These are phyloP conservation scores for Trichoderma breve DNA, from an alignment of 2,329 filamentous ascomycete species.

Conservation along the genomic window DNA sequence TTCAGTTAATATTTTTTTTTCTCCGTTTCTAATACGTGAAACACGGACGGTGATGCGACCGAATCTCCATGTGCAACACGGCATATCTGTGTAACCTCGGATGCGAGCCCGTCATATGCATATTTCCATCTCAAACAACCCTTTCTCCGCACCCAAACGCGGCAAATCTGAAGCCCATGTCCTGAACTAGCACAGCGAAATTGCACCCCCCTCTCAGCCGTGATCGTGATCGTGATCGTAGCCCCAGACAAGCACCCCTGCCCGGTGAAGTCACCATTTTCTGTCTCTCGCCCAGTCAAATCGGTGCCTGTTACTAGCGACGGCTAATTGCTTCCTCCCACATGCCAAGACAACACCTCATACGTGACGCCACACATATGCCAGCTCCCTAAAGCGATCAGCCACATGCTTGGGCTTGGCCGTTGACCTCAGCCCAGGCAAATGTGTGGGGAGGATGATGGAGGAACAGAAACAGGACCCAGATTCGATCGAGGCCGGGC, in stretches of 20 bases:
- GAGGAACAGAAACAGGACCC: background rate
- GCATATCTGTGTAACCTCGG: background rate
- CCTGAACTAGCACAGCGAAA: background rate
- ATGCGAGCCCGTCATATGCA: background rate
- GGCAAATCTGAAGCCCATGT: background rate
- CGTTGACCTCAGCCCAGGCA: constrained; percentile 1
- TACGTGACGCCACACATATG: background rate
- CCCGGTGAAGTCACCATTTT: constrained; percentile 12
- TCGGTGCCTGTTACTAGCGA: background rate
- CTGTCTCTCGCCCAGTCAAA: background rate
- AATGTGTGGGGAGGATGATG: background rate
- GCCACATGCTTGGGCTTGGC: background rate
- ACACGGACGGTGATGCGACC: background rate
- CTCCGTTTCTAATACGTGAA: background rate
- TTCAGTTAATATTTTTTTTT: background rate
- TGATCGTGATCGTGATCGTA: background rate
- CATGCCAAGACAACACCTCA: background rate
- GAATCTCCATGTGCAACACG: background rate
- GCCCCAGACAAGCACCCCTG: background rate
- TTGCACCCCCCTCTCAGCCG: background rate
- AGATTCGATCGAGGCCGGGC: background rate
- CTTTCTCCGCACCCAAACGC: background rate
- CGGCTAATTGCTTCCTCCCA: background rate
- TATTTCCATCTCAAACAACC: background rate
- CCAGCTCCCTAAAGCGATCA: background rate